Base-by-base conservation (phyloP, 345 rosid genomes). In the Murraya paniculata region DNA sequence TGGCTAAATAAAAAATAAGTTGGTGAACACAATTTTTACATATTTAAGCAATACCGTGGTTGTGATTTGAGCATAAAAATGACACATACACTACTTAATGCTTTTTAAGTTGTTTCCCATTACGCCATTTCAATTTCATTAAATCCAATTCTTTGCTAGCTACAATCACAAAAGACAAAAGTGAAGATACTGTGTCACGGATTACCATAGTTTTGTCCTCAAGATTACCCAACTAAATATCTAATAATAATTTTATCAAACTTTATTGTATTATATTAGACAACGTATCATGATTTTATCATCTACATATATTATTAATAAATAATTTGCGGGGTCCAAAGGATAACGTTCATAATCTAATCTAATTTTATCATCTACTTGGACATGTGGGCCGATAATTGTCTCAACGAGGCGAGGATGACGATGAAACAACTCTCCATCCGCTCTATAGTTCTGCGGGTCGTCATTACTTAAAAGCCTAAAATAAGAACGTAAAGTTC, bases 221-320 rank as follows among this genome's bases (percentile, higher is more conserved):
- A 64, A 59, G 80, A 62, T 72, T 50, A 75, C 25, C 38, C 75
- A 72, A 28, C 72, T 60, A n/a, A n/a, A n/a, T n/a, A n/a, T n/a
- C n/a, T n/a, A 60, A 81, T 71, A 73, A 74, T 79, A 38, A 74
- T 55, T 74, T 75, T 62, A 64, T 74, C 57, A 74, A 45, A 36
- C 36, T 68, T 62, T 39, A n/a, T 39, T 64, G n/a, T n/a, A 30
- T 64, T 22, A 45, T 45, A 13, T 45, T 50, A 27, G 74, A 67
- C 73, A 73, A 24, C 64, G 48, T 68, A 73, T 68, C 74, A 64
- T 72, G 61, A 73, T 68, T 73, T 71, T 59, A 59, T 76, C 50
- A 72, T 73, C 38, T 65, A 57, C 19, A 18, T 66, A 16, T 61
- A 11, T 30, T 25, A 9, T 30, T 25, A 9, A 50, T 62, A 6